Base-by-base conservation (phyloP, 2,329 filamentous ascomycete species). In the Alternaria hordeiaustralica region DNA sequence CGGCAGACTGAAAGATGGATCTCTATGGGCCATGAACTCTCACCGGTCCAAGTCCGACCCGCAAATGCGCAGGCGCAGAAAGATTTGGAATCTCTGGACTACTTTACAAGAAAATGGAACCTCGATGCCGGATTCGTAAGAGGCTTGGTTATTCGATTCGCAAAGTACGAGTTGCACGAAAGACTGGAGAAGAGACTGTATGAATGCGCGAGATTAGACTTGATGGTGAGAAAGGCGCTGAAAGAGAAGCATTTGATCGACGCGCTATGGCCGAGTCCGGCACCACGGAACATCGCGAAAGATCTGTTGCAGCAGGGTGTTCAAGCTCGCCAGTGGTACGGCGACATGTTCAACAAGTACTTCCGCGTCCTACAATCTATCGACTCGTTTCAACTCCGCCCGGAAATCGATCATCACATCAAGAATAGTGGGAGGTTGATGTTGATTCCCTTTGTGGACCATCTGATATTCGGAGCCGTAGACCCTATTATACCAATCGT, bases 231-330 rank as follows among this genome's bases (percentile, higher is more conserved):
- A 13, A 80, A 80, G 55, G 73, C 73, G n/a, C 57, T 79, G 55
- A 79, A 79, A 43, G 78, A 80, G 67, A 80, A 80, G 51, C 75
- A 78, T 63, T 51, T 80, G 6, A 76, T 80, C 18, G 76, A 80
- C 61, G 68, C 69, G 6, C 50, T 80, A 4, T 80, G 78, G 78
- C 78, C 78, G 1, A 73, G 70, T 30, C 75, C 75, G 0, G 75
- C 75, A 12, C 75, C 74, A 2, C 66, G 69, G 4, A 73, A 70
- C 25, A 59, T 76, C 3, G 55, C 71, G 5, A 67, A 72, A 9
- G 77, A 78, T 30, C 20, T 78, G 33, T 55, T 78, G 8, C 64
- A 73, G 11, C 77, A 79, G 28, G 78, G 77, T 28, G 73, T 77
- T 2, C 72, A 77, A 51, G 75, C 78, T 2, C 63, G 78, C 10